These are phyloP conservation scores for Nemania sp. DNA, from an alignment of 2,329 filamentous ascomycete species.

Conservation along the genomic window DNA sequence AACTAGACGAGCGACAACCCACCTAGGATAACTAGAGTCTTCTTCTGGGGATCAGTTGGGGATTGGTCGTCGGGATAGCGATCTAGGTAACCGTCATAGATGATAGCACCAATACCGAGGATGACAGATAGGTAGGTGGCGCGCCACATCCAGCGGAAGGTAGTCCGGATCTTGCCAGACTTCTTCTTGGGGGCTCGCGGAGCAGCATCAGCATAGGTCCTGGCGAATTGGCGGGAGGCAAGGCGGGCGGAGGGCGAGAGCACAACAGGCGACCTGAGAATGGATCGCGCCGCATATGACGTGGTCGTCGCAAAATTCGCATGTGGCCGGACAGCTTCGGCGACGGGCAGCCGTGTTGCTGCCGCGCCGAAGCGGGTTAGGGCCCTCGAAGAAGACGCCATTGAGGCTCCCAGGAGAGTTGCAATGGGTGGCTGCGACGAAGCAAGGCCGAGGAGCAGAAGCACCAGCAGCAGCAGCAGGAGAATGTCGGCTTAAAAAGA, in stretches of 20 bases:
- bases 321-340: conserved; percentile 48
- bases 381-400: conserved; percentile 62
- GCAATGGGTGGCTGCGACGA: conserved; percentile 40
- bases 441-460: conserved; percentile 22
- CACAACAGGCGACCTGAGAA: conserved; percentile 48
- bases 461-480: conserved; percentile 12
- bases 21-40: conserved; percentile 97
- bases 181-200: conserved; percentile 62
- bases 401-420: conserved; percentile 48
- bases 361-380: conserved; percentile 52
- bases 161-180: conserved; percentile 71
- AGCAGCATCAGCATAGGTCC: conserved; percentile 64
- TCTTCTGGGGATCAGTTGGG: conserved; percentile 86
- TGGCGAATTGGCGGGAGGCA: conserved; percentile 57
- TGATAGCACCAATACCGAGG: conserved; percentile 76
- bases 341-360: conserved; percentile 46
- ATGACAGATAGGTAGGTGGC: conserved; percentile 81
- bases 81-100: conserved; percentile 85
- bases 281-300: conserved; percentile 48
- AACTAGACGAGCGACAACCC: conserved; percentile 49
- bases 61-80: conserved; percentile 85
- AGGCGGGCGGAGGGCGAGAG: conserved; percentile 52
- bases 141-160: conserved; percentile 86
- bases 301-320: conserved; percentile 47
- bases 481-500: conserved; percentile 13